These are phyloP conservation scores for Corylus americana DNA, from an alignment of 306 rosid species.

Conservation along the genomic window DNA sequence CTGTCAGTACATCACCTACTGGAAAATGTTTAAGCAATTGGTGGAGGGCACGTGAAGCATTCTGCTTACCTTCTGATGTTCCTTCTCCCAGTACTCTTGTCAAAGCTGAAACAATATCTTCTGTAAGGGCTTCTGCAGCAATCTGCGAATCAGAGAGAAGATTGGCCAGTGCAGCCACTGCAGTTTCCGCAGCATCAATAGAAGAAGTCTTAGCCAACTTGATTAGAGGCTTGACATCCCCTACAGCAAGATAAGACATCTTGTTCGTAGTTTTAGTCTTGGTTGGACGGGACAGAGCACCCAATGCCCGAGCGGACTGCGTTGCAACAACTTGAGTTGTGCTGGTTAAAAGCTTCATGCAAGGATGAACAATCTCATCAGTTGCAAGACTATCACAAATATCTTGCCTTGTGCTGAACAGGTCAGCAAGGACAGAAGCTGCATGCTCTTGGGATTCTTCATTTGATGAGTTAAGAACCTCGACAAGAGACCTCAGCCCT, in stretches of 20 bases:
- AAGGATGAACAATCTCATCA: conserved; percentile 84
- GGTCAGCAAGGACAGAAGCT: conserved; percentile 90
- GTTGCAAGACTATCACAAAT: conserved; percentile 86
- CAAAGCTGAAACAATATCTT: conserved; percentile 85
- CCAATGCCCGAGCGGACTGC: conserved; percentile 90
- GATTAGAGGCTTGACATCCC: conserved; percentile 82
- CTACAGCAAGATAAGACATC: conserved; percentile 72
- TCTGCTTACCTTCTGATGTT: conserved; percentile 74
- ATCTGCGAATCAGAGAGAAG: conserved; percentile 79
- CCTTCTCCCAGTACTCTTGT: conserved; percentile 83
- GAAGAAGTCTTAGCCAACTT: conserved; percentile 91
- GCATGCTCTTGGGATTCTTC: conserved; percentile 87
- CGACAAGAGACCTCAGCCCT: conserved; percentile 83
- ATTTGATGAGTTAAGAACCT: conserved; percentile 75
- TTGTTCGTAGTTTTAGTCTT: conserved; percentile 59
- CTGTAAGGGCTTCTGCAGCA: conserved; percentile 76
- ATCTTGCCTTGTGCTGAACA: conserved; percentile 82
- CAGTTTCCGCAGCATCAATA: conserved; percentile 83
- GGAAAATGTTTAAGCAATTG: conserved; percentile 87
- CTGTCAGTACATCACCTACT: conserved; percentile 65
- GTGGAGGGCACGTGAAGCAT: conserved; percentile 86
- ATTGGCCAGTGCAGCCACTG: conserved; percentile 93
- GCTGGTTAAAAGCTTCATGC: conserved; percentile 92
- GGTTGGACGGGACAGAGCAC: conserved; percentile 82
- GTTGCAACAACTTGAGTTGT: conserved; percentile 84